A percentile compares a stretch with the other conserved stretches of the same genome.
Evolutionary conservation across 177 flowering plant species (phyloP).

Genomic region (Vitis hybrid): DNA sequence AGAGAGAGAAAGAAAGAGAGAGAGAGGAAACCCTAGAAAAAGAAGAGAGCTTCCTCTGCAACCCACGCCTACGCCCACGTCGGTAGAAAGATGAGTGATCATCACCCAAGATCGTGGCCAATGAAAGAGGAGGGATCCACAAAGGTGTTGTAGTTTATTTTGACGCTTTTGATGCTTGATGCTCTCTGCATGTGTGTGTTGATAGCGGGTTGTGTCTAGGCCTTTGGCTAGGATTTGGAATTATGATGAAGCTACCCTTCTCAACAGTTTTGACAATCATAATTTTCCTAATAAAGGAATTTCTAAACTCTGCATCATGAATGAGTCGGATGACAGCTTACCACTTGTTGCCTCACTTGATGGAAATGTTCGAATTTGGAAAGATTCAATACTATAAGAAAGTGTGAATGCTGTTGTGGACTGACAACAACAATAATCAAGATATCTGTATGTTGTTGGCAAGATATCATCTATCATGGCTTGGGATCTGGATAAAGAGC

Average conservation of each 20-base stretch:
- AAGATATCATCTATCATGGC: conserved; percentile 79
- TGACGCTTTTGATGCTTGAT: no score
- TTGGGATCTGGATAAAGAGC: conserved; percentile 97
- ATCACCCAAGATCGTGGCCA: no score
- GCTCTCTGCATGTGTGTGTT: no score
- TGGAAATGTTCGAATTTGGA: conserved; percentile 91
- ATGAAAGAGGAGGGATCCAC: no score
- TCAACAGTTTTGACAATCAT: conserved; percentile 84
- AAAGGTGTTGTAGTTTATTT: no score
- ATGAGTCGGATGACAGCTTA: conserved; percentile 92
- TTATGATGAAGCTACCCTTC: conserved; percentile 66
- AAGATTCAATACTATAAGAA: conserved; percentile 60
- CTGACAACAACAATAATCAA: conserved; percentile 98
- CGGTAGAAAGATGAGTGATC: no score
- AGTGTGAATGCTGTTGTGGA: no score
- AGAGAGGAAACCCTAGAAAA: no score
- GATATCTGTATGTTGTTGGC: conserved; percentile 88
- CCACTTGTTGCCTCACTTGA: conserved; percentile 96
- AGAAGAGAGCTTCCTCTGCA: no score
- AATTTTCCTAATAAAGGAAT: conserved; percentile 82
- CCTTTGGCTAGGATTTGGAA: conserved; percentile 68
- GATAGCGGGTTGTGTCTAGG: no score
- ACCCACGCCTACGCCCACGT: no score
- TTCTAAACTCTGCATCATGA: conserved; percentile 84
- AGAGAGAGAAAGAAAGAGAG: no score